Base-by-base conservation (phyloP, 2,329 filamentous ascomycete species). In the Monilinia vaccinii-corymbosi region DNA sequence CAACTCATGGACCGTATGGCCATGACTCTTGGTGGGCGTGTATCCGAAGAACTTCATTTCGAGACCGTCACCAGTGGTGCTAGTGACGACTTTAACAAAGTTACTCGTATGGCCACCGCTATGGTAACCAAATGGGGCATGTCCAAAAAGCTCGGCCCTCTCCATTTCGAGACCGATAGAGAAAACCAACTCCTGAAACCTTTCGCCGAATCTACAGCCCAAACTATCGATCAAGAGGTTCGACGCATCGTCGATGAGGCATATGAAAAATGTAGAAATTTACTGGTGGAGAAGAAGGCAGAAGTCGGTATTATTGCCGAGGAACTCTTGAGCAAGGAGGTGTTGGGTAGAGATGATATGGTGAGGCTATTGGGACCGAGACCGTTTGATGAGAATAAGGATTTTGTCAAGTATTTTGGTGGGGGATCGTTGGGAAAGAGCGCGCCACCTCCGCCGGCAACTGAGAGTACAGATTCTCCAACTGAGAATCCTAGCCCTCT, bases 91-190 rank as follows among this genome's bases (percentile, higher is more conserved):
- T 99, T 99, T 82, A 93, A 94, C 76, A 99, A 99, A 77, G 94
- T 97, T 45, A 97, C 94, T 2, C 84, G 86, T 60, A 93, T 97
- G 88, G 95, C 94, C 4, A 95, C 89, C 21, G 87, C 89, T 63
- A 99, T 99, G 94, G 94, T 99, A 34, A 99, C 93, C n/a, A 90
- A 96, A 74, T 99, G 91, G 87, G 94, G 94, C 67, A 99, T 99
- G 94, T 95, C 89, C 45, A 84, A 89, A 67, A 95, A 96, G 77
- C 87, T 99, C 50, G 93, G 93, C 34, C 92, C 92, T 65, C 81
- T 99, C 64, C 89, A 95, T 79, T 99, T 93, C 74, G 88, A 94
- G 69, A 55, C 40, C 0, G 88, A 89, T 72, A 81, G 91, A 70
- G 82, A 88, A 64, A 88, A 89, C 72, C 86, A 89, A 71, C 76